Base-by-base conservation (phyloP, 768 basidiomycete species). In the Filobasidium floriforme region DNA sequence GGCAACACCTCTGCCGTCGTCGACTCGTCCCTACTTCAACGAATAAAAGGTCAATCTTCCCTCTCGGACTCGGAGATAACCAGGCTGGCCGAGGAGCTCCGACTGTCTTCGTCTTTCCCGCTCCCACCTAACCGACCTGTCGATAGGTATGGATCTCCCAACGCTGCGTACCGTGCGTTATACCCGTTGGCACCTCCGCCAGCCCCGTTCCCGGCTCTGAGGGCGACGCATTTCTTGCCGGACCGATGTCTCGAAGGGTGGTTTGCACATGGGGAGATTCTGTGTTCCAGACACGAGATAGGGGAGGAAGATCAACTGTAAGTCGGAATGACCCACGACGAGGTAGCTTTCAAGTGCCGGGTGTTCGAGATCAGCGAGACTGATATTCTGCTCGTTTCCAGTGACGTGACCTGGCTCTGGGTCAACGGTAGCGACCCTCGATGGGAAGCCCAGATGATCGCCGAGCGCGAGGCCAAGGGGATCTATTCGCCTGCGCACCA, bases 351-450 rank as follows among this genome's bases (percentile, higher is more conserved):
- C 6, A 15, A 49, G 46, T 5, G 46, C 46, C 15, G 15, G 46
- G 14, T 6, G 5, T 4, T 14, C 18, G 46, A 49, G 43, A 44
- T 44, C 43, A 26, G 10, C 18, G 26, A 12, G 26, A 26, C 26
- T 54, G 15, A 26, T 18, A 9, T 12, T 18, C 10, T 54, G 15
- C 52, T 18, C 10, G 22, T 12, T 24, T 57, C 2, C 15, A 57
- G 54, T 4, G 76, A 77, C 57, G 74, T 73, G 3, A 75, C 71
- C 5, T 77, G 73, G 73, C 59, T 74, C 1, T 75, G 76, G 76
- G 75, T 75, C 11, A 77, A 77, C 54, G 76, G 76, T 5, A 66
- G 63, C 10, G 76, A 77, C 69, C 66, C 66, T 11, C 63, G 72
- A n/a, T 75, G 76, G 76, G n/a, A 61, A 26, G 63, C 69, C 24